Evolutionary conservation across 495 filamentous ascomycete species (phyloP).

Genomic region (Staphylotrichum tortipilum): DNA sequence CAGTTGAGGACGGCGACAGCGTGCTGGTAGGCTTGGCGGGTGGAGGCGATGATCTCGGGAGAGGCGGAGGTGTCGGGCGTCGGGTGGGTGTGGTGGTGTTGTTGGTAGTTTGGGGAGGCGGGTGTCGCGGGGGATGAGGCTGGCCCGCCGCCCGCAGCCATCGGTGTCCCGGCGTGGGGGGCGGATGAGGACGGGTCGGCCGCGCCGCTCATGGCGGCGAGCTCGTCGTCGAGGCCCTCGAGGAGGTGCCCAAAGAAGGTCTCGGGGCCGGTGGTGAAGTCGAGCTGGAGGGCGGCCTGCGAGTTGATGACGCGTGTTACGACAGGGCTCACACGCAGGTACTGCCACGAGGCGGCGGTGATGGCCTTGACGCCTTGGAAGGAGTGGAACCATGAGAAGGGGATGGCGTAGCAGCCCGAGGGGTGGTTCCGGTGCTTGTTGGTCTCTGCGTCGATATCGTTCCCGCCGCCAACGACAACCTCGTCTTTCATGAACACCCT

Average conservation of each 20-base stretch:
- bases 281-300: slow-evolving; percentile 43
- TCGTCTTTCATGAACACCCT: slow-evolving; percentile 44
- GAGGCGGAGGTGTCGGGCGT: neutral
- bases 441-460: neutral
- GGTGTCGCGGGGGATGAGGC: neutral
- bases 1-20: slow-evolving; percentile 49
- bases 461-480: slow-evolving; percentile 6
- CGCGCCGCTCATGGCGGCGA: slow-evolving; percentile 21
- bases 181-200: neutral
- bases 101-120: neutral
- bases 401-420: slow-evolving; percentile 35
- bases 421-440: slow-evolving; percentile 3
- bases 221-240: slow-evolving; percentile 41
- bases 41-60: slow-evolving; percentile 22
- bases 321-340: slow-evolving; percentile 40
- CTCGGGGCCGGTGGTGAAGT: slow-evolving; percentile 29
- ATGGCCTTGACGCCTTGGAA: slow-evolving; percentile 51
- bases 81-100: neutral
- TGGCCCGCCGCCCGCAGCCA: neutral
- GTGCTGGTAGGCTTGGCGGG: slow-evolving; percentile 46
- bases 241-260: slow-evolving; percentile 47
- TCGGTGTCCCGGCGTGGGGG: neutral
- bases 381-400: slow-evolving; percentile 50
- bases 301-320: slow-evolving; percentile 47
- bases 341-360: slow-evolving; percentile 44